Evolutionary conservation across 2,329 filamentous ascomycete genomes (phyloP).

Genomic region (Zymoseptoria tritici): DNA sequence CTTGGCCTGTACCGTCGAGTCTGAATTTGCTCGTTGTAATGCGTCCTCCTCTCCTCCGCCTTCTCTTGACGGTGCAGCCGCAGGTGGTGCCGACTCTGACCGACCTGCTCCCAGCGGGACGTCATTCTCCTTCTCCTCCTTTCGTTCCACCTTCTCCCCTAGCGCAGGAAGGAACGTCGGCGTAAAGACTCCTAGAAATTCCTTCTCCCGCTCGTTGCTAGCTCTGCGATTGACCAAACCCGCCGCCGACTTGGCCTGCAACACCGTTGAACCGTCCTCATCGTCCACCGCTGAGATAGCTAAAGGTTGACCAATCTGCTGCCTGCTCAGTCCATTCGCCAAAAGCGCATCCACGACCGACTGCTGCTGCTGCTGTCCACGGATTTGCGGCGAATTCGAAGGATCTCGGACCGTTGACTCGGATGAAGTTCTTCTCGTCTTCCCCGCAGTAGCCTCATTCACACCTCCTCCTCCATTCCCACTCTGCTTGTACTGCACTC

Average conservation of each 20-base stretch:
- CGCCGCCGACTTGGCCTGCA: conserved; percentile 12
- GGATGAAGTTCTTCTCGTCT: conserved; percentile 7
- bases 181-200: conserved; percentile 32
- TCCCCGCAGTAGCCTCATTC: neutral
- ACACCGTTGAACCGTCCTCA: conserved; percentile 7
- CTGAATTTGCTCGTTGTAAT: conserved; percentile 23
- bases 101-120: neutral
- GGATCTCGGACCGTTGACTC: conserved; percentile 8
- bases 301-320: conserved; percentile 15
- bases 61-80: neutral
- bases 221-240: conserved; percentile 21
- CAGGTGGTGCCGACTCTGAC: neutral
- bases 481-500: conserved; percentile 13
- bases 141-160: conserved; percentile 15
- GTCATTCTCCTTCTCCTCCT: neutral
- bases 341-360: conserved; percentile 19
- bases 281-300: conserved; percentile 13
- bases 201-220: conserved; percentile 25
- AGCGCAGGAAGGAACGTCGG: conserved; percentile 30
- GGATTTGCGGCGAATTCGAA: conserved; percentile 5
- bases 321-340: conserved; percentile 15
- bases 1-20: conserved; percentile 22
- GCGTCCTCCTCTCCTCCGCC: neutral
- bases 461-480: conserved; percentile 1
- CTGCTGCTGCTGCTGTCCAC: conserved; percentile 5